Conservation (phyloP, 257 asterid species). For the Echites panduratus region DNA sequence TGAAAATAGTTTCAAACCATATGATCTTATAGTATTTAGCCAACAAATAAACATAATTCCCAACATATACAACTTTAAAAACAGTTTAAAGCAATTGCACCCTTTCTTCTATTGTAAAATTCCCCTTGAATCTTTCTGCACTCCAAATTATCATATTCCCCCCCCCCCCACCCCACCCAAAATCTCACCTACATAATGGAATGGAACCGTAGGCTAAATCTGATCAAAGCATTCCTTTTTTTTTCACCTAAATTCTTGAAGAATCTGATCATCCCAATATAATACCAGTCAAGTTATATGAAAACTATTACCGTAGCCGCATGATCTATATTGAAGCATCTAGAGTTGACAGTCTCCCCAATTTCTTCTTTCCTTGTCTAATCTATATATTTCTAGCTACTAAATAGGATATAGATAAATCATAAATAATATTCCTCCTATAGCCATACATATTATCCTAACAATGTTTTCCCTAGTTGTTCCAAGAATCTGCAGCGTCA, state of each 20-base stretch:
- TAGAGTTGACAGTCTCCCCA: constrained; percentile 20
- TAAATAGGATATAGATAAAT: too few relatives aligned
- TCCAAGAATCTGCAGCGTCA: constrained; percentile 2
- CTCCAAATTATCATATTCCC: too few relatives aligned
- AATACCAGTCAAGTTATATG: too few relatives aligned
- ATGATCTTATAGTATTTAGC: too few relatives aligned
- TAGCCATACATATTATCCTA: too few relatives aligned
- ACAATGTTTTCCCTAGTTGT: constrained; percentile 16
- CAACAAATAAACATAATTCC: not conserved
- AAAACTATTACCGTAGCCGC: not conserved
- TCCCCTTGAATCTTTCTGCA: not conserved
- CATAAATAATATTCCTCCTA: too few relatives aligned
- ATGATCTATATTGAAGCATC: constrained; percentile 14
- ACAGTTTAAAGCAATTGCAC: not conserved
- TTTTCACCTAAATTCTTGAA: too few relatives aligned
- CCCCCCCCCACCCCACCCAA: too few relatives aligned
- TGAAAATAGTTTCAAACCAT: too few relatives aligned
- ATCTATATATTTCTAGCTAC: too few relatives aligned
- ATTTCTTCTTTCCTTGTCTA: not conserved
- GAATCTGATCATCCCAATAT: too few relatives aligned
- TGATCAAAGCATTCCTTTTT: not conserved
- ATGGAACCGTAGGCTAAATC: too few relatives aligned
- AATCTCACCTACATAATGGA: not conserved
- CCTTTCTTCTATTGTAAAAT: not conserved
- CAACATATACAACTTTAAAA: not conserved